These are phyloP conservation scores for Oryza meyeriana DNA, from an alignment of 176 grass and related monocot genomes.

Conservation along the genomic window DNA sequence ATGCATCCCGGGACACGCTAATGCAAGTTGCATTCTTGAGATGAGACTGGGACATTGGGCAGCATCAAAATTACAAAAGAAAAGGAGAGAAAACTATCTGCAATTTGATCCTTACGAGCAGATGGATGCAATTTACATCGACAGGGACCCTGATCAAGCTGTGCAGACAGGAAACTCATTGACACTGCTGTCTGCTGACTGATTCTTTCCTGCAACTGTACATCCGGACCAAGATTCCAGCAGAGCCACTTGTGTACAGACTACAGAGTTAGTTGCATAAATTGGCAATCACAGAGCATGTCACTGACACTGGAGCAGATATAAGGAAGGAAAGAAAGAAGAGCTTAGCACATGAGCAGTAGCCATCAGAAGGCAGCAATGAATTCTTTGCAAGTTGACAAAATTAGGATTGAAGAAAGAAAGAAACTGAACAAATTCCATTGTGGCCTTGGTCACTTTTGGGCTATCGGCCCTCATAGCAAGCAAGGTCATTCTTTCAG, in stretches of 20 bases:
- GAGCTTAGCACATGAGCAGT: neutral
- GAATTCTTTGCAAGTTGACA: neutral
- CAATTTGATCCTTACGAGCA: neutral
- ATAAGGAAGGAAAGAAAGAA: too few species aligned
- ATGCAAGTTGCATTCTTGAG: neutral
- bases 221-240: neutral
- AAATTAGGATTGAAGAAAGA: too few species aligned
- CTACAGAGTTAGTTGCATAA: neutral
- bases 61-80: too few species aligned
- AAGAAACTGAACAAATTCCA: too few species aligned
- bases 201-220: neutral
- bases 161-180: neutral
- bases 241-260: neutral
- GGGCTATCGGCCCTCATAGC: too few species aligned
- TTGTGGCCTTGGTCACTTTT: too few species aligned
- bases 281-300: neutral
- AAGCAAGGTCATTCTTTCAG: too few species aligned
- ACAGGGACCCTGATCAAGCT: neutral
- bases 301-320: neutral
- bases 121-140: neutral
- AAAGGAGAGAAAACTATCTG: too few species aligned
- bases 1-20: too few species aligned
- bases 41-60: too few species aligned
- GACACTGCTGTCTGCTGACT: neutral
- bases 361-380: neutral